Conservation (phyloP, 2,329 filamentous ascomycete genomes). For the Penicillium sp. region DNA sequence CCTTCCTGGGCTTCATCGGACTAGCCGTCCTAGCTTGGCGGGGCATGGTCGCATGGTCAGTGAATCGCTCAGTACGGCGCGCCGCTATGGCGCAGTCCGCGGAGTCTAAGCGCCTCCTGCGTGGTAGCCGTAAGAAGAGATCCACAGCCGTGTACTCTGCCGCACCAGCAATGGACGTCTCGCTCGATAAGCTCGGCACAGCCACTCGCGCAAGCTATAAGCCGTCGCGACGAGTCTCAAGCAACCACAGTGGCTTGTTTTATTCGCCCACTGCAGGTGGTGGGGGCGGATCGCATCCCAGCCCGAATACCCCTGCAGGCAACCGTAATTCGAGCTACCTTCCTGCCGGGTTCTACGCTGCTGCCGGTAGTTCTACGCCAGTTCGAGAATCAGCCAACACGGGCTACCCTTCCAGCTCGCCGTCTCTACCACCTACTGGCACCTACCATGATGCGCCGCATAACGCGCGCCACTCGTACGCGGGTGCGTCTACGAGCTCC, state of each 20-base stretch:
- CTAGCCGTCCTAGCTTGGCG: constrained; percentile 86
- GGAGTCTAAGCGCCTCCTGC: constrained; percentile 69
- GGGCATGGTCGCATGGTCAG: constrained; percentile 79
- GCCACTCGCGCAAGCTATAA: constrained; percentile 40
- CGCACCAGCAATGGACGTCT: constrained; percentile 46
- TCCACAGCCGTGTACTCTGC: constrained; percentile 24
- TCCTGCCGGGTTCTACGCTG: constrained; percentile 87
- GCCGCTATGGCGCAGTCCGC: constrained; percentile 75
- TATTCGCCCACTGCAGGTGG: constrained; percentile 86
- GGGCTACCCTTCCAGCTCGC: constrained; percentile 65
- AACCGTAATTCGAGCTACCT: constrained; percentile 75
- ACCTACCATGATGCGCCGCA: constrained; percentile 31
- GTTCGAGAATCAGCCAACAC: constrained; percentile 41
- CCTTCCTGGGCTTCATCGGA: constrained; percentile 79
- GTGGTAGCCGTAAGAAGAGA: constrained; percentile 40
- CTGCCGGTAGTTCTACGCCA: constrained; percentile 59
- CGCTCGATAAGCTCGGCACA: constrained; percentile 52
- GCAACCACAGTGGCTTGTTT: constrained; percentile 76
- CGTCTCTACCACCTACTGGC: constrained; percentile 52
- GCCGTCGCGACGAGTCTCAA: constrained; percentile 31
- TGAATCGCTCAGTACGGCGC: constrained; percentile 86
- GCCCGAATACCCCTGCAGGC: constrained; percentile 31
- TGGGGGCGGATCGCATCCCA: constrained; percentile 47
- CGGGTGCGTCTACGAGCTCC: constrained; percentile 54
- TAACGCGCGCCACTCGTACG: constrained; percentile 29